Evolutionary conservation across 2,329 filamentous ascomycete genomes (phyloP), one percentile per base, ranked within the genome.

Genomic region (Pseudogymnoascus sp.): DNA sequence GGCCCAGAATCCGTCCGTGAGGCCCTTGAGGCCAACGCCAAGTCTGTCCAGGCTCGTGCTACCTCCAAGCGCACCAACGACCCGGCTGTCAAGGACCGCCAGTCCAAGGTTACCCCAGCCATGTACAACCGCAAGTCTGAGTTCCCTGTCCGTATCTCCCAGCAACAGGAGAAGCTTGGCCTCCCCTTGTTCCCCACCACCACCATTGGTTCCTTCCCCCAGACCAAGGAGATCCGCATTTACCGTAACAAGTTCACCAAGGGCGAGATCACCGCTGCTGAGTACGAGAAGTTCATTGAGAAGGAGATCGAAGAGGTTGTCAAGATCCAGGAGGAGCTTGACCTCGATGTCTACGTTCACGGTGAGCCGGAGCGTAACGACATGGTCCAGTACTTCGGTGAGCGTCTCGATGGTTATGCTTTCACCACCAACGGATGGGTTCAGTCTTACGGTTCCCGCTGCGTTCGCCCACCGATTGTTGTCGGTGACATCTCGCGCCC

Each of bases 321-420:
- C 80, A 90, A 92, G 83, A 90, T 97, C 78, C 94, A 99, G 82
- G 92, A 97, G 74, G 94, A 97, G 82, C 92, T 99, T 73, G 92
- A 86, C 78, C 88, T 99, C 62, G 94, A 99, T 72, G 94, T 99
- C 77, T 91, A 90, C 76, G 94, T 99, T 68, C 94, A 99, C 83
- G 94, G 94, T 76, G 94, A 99, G 85, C 94, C 94, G 65, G 94
- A 99, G 87, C 92, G 94, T 78, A 99, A 99, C 82, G 94, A 99
- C 87, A 99, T 99, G 94, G 94, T 99, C 61, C 94, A 99, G 81
- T 99, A 97, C 88, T 99, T 99, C 72, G 94, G 94, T 79, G 94
- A 99, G 86, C 90, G 91, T 74, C 85, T 99, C 67, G 86, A 95
- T 73, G 94, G 94, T 74, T 99, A 97, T 78, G 89, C 92, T 76